A percentile compares a stretch with the other conserved stretches of the same genome.
Evolutionary conservation across 306 rosid species (phyloP).

Genomic region (Sophora flavescens): DNA sequence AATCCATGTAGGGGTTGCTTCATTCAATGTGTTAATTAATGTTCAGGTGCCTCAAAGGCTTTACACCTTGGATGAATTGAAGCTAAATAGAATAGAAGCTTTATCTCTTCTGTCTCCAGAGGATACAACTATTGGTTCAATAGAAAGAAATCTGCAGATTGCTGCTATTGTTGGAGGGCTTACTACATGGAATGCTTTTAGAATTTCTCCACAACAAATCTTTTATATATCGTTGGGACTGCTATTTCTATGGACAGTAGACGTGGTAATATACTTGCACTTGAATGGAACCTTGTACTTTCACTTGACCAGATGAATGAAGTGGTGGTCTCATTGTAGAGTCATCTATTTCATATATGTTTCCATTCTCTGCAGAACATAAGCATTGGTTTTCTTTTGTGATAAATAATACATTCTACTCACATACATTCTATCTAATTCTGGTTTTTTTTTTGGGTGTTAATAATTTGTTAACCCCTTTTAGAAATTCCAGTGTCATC

Average conservation of each 20-base stretch:
- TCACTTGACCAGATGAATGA: constrained; percentile 17
- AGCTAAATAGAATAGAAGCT: constrained; percentile 85
- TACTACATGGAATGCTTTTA: constrained; percentile 71
- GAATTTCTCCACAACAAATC: constrained; percentile 62
- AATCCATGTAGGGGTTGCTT: background rate
- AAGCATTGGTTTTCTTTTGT: background rate
- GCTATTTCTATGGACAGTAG: constrained; percentile 83
- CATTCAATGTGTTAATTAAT: constrained; percentile 15
- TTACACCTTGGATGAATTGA: constrained; percentile 91
- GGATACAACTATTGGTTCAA: constrained; percentile 87
- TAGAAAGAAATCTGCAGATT: constrained; percentile 79
- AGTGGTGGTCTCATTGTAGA: constrained; percentile 1
- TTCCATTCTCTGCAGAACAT: constrained; percentile 9
- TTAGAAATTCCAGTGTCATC: background rate
- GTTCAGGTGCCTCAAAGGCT: constrained; percentile 93
- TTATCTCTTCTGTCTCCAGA: constrained; percentile 80
- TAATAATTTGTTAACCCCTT: constrained; percentile 17
- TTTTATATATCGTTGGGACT: constrained; percentile 70
- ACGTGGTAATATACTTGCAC: constrained; percentile 57
- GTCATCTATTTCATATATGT: background rate
- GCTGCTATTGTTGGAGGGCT: constrained; percentile 71
- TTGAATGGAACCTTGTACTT: background rate
- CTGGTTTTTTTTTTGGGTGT: constrained; percentile 6
- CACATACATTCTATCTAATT: background rate
- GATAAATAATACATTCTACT: constrained; percentile 1